Base-by-base conservation (phyloP, 192 early-diverging fungal species). In the Mycoemilia scoparia region DNA sequence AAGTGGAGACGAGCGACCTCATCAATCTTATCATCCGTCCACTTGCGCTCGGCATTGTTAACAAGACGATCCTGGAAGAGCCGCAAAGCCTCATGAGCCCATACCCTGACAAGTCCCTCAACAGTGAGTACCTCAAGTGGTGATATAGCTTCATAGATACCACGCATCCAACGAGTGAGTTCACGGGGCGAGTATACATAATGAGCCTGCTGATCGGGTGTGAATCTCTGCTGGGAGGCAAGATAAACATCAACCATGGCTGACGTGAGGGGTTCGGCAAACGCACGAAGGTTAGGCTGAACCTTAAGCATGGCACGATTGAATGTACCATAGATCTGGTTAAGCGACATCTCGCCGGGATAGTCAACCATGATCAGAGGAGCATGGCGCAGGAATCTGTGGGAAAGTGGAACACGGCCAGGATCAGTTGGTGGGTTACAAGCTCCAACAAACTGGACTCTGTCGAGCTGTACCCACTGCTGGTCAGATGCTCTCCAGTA, bases 361-460 rank as follows among this genome's bases (percentile, higher is more conserved):
- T 99, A 99, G 48, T 96, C 93, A 5, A 99, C 96, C 79, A 96
- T 77, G 8, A 97, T 76, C 21, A 99, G 59, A 17, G 96, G 90
- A 21, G 92, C 79, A 42, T 97, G 91, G 11, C 91, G 80, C 38
- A 99, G 66, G 76, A 96, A 99, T 46, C 96, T 72, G 41, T 86
- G 87, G 32, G 85, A 78, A 32, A 99, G 58, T 11, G 83, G 83
- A 7, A 99, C 87, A 49, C 96, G 87, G 22, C 96, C 96, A 19
- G 93, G 87, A 56, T 99, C 96, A 0, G 93, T 99, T 0, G 96
- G 96, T 42, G 96, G 96, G 46, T 99, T 99, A 65, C 96, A 99
- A 8, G 96, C 96, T 35, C 96, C 96, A 5, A 99, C 91, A 65
- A 99, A 93, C 60, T 99, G 96, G 41, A 99, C 86, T 21, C 88